phyloP scores from a whole-genome alignment of 352 stramenopile genomes.

The Pythium phragmitis region DNA sequence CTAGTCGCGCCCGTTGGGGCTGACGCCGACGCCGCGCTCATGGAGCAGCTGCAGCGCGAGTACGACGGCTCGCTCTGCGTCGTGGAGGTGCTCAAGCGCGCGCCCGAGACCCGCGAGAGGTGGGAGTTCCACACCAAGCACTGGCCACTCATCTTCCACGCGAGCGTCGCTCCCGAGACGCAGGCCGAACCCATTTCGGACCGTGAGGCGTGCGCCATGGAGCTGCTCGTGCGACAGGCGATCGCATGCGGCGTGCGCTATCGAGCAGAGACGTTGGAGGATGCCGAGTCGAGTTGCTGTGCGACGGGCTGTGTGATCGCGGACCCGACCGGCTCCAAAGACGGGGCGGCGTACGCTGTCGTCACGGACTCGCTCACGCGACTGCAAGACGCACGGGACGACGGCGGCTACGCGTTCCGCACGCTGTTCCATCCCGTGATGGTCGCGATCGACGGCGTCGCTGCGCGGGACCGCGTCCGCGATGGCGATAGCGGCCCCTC shows the following conservation, averaged over 20 bases:
- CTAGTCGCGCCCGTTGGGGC: conserved; percentile 43
- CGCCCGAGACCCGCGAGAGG: conserved; percentile 53
- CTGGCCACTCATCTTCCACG: conserved; percentile 83
- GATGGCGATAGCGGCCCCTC: conserved; percentile 17
- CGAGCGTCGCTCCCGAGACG: conserved; percentile 49
- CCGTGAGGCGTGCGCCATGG: conserved; percentile 35
- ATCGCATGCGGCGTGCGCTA: conserved; percentile 26
- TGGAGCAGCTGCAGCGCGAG: conserved; percentile 30
- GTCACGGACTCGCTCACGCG: conserved; percentile 29
- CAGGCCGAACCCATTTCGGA: conserved; percentile 42
- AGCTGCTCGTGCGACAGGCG: conserved; percentile 29
- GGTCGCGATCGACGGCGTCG: conserved; percentile 64
- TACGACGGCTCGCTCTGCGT: conserved; percentile 51
- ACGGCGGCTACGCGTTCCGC: conserved; percentile 36
- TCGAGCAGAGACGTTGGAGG: conserved; percentile 3
- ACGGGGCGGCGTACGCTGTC: conserved; percentile 24
- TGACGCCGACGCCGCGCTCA: neutral
- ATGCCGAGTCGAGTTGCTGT: conserved; percentile 36
- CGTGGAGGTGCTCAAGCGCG: conserved; percentile 51
- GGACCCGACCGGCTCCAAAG: conserved; percentile 29
- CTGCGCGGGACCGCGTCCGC: conserved; percentile 50
- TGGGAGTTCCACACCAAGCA: conserved; percentile 58
- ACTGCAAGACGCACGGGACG: neutral
- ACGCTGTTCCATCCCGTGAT: conserved; percentile 70
- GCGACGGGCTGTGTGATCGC: conserved; percentile 55